phyloP scores from a whole-genome alignment of 1,284 basidiomycete genomes.

The Leccinum pallidistipes region DNA sequence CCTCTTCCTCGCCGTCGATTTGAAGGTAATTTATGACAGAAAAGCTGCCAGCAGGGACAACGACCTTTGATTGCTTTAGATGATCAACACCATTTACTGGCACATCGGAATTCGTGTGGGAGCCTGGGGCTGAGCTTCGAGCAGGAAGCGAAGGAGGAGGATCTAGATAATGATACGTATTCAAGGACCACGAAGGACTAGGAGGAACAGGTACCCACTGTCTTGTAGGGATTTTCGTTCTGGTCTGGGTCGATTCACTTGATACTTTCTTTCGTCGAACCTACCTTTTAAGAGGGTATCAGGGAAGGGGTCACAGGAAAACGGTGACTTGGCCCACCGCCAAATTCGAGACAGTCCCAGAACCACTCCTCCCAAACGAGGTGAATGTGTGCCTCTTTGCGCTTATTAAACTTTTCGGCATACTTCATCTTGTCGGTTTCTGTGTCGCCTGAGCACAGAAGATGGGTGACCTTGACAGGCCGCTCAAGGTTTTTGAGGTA shows the following conservation, averaged over 20 bases:
- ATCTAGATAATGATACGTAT: constrained; percentile 17
- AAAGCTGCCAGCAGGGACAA: constrained; percentile 22
- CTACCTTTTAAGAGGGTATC: constrained; percentile 35
- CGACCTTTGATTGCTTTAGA: constrained; percentile 5
- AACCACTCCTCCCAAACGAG: constrained; percentile 88
- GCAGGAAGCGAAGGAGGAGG: constrained; percentile 12
- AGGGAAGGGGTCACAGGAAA: not conserved
- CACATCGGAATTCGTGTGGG: constrained; percentile 15
- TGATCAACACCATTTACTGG: constrained; percentile 7
- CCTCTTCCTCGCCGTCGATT: constrained; percentile 36
- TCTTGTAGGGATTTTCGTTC: constrained; percentile 42
- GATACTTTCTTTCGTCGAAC: constrained; percentile 56
- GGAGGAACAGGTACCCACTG: constrained; percentile 26
- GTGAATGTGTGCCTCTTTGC: constrained; percentile 62
- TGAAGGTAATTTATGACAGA: constrained; percentile 23
- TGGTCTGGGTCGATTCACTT: constrained; percentile 57
- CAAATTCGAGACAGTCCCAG: constrained; percentile 73
- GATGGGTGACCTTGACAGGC: constrained; percentile 69
- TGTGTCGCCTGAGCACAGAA: constrained; percentile 50
- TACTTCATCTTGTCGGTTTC: constrained; percentile 69
- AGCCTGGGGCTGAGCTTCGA: constrained; percentile 18
- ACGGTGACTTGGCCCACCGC: constrained; percentile 42
- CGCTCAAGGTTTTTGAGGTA: constrained; percentile 65
- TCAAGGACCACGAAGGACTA: not conserved
- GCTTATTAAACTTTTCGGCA: constrained; percentile 64